phyloP scores from a whole-genome alignment of 208 protist genomes.

The Tritrichomonas musculus region DNA sequence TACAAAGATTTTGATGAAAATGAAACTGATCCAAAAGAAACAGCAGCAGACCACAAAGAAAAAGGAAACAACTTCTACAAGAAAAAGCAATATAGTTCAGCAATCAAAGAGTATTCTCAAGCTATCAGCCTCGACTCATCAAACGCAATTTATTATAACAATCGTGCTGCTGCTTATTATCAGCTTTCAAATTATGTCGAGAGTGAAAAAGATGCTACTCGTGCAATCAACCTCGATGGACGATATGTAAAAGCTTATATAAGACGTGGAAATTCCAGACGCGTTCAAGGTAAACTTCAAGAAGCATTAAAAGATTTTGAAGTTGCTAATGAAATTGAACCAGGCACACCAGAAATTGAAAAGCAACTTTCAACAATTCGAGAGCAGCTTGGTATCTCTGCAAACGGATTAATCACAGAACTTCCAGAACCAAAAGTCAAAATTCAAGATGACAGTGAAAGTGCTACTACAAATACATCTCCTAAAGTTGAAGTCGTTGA shows the following conservation, averaged over 20 bases:
- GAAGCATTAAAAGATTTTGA: background rate
- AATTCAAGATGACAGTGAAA: background rate
- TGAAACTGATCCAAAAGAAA: background rate
- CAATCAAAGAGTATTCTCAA: conserved; percentile 16
- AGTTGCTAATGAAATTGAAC: background rate
- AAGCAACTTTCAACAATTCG: background rate
- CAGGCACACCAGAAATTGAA: background rate
- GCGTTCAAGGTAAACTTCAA: background rate
- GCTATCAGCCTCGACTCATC: background rate
- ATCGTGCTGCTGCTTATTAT: background rate
- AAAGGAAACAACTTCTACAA: conserved; percentile 25
- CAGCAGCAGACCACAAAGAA: conserved; percentile 25
- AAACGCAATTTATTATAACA: background rate
- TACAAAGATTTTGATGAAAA: background rate
- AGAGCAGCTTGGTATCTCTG: background rate
- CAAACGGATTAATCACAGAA: background rate
- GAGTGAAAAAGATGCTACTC: background rate
- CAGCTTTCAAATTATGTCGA: background rate
- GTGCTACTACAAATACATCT: background rate
- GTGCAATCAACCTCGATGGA: background rate
- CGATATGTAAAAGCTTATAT: conserved; percentile 24
- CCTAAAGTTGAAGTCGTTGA: background rate
- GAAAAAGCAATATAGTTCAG: background rate
- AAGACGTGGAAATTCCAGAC: background rate
- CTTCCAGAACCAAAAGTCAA: background rate